A percentile compares a stretch with the other conserved stretches of the same genome.
These are phyloP conservation scores for Kodamaea anthophila DNA, from an alignment of 1,139 yeast species.

Conservation along the genomic window DNA sequence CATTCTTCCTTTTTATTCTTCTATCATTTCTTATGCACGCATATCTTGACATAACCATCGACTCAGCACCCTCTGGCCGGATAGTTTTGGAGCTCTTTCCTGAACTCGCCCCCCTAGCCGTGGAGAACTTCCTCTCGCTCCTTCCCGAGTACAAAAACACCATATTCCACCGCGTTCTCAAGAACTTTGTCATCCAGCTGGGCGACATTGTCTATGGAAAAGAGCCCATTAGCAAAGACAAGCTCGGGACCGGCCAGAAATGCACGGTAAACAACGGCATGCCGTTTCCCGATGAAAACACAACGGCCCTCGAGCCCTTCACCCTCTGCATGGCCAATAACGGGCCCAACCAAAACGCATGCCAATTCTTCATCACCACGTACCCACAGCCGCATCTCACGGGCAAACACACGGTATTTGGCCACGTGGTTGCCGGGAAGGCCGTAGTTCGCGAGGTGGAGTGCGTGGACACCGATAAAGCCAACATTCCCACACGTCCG, in stretches of 20 bases:
- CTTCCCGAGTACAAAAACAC: conserved; percentile 34
- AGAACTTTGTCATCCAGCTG: conserved; percentile 75
- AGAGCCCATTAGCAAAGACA: conserved; percentile 21
- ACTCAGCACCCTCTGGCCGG: conserved; percentile 47
- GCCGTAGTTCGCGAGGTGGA: conserved; percentile 66
- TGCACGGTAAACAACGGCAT: conserved; percentile 22
- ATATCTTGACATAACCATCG: conserved; percentile 55
- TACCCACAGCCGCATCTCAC: conserved; percentile 65
- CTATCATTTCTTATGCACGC: conserved; percentile 16
- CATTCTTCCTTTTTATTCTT: background rate
- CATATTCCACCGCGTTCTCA: conserved; percentile 62
- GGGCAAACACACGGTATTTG: conserved; percentile 76
- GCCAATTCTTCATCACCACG: conserved; percentile 78
- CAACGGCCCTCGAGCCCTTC: conserved; percentile 41
- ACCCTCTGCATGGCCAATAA: conserved; percentile 69
- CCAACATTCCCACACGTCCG: conserved; percentile 34
- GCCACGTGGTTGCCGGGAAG: conserved; percentile 58
- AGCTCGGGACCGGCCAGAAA: conserved; percentile 49
- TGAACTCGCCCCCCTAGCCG: conserved; percentile 54
- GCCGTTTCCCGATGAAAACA: conserved; percentile 58
- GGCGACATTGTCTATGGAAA: conserved; percentile 48
- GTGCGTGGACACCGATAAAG: conserved; percentile 35
- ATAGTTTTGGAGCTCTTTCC: conserved; percentile 55
- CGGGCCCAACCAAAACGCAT: conserved; percentile 53
- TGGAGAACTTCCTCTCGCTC: conserved; percentile 45